phyloP scores from a whole-genome alignment of 345 rosid species.

The Kandelia obovata region DNA sequence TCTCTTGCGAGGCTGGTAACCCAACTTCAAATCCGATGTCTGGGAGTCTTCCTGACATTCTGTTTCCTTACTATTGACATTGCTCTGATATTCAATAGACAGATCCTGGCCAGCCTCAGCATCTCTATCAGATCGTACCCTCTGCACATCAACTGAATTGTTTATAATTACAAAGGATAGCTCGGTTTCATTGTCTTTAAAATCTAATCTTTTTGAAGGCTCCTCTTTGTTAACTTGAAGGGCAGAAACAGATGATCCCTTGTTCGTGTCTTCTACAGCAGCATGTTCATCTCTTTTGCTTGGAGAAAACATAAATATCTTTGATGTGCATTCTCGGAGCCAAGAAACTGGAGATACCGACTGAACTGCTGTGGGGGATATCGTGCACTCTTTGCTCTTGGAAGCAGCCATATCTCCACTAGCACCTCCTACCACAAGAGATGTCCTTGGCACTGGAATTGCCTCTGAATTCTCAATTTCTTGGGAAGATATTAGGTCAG shows the following conservation, averaged over 20 bases:
- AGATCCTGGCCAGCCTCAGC: slow-evolving; percentile 41
- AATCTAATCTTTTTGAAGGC: slow-evolving; percentile 34
- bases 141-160: slow-evolving; percentile 42
- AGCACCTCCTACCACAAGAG: slow-evolving; percentile 28
- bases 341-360: slow-evolving; percentile 59
- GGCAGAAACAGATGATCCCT: slow-evolving; percentile 22
- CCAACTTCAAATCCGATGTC: slow-evolving; percentile 45
- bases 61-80: slow-evolving; percentile 40
- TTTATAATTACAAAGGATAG: slow-evolving; percentile 36
- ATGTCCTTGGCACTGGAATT: slow-evolving; percentile 40
- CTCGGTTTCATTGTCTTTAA: slow-evolving; percentile 36
- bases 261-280: slow-evolving; percentile 34
- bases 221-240: slow-evolving; percentile 36
- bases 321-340: slow-evolving; percentile 83
- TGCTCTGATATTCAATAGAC: slow-evolving; percentile 51
- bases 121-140: slow-evolving; percentile 44
- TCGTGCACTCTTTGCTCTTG: slow-evolving; percentile 28
- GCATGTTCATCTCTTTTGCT: slow-evolving; percentile 45
- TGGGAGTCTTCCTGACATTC: slow-evolving; percentile 49
- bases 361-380: slow-evolving; percentile 33
- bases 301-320: slow-evolving; percentile 71
- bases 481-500: slow-evolving; percentile 50
- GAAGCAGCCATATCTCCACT: slow-evolving; percentile 20
- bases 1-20: slow-evolving; percentile 42
- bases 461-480: slow-evolving; percentile 56